Percentiles rank a stretch among this genome's conserved stretches.
Conservation (phyloP, 1,139 yeast species). For the Geotrichum citri-aurantii region DNA sequence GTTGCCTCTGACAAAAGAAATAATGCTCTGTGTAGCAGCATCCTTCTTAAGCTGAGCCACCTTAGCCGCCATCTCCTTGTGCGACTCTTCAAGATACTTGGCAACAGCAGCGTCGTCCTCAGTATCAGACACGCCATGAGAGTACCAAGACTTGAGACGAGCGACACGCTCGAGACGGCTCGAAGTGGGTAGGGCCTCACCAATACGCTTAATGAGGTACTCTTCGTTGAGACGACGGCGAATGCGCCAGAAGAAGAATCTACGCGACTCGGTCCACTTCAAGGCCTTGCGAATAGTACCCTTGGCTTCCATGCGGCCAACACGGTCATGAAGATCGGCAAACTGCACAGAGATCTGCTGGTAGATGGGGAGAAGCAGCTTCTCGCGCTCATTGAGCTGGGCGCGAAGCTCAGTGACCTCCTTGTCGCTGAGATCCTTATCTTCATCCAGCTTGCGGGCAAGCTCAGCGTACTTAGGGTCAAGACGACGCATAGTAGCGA, state of each 20-base stretch:
- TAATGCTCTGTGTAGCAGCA: slow-evolving; percentile 24
- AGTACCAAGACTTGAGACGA: slow-evolving; percentile 77
- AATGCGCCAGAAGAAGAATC: slow-evolving; percentile 98
- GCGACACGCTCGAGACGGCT: slow-evolving; percentile 77
- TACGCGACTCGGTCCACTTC: slow-evolving; percentile 82
- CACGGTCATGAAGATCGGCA: slow-evolving; percentile 95
- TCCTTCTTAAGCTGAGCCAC: slow-evolving; percentile 49
- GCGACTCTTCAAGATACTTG: slow-evolving; percentile 79
- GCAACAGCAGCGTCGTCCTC: slow-evolving; percentile 77
- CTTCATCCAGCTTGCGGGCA: slow-evolving; percentile 49
- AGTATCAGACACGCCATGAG: slow-evolving; percentile 62
- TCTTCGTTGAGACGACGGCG: slow-evolving; percentile 95
- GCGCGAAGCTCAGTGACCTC: slow-evolving; percentile 61
- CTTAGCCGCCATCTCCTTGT: slow-evolving; percentile 52
- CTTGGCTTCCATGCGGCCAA: slow-evolving; percentile 96
- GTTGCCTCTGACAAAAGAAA: slow-evolving; percentile 34
- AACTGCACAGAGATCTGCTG: slow-evolving; percentile 91
- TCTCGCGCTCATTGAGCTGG: slow-evolving; percentile 72
- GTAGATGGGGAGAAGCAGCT: slow-evolving; percentile 75
- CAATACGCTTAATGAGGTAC: slow-evolving; percentile 70
- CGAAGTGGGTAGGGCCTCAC: slow-evolving; percentile 55
- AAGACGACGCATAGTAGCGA: slow-evolving; percentile 83
- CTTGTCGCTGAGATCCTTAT: slow-evolving; percentile 51
- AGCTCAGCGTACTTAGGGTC: slow-evolving; percentile 70
- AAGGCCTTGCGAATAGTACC: slow-evolving; percentile 81